These are phyloP conservation scores for Bipolaris gigantea DNA, from an alignment of 2,329 filamentous ascomycete genomes.

Conservation along the genomic window DNA sequence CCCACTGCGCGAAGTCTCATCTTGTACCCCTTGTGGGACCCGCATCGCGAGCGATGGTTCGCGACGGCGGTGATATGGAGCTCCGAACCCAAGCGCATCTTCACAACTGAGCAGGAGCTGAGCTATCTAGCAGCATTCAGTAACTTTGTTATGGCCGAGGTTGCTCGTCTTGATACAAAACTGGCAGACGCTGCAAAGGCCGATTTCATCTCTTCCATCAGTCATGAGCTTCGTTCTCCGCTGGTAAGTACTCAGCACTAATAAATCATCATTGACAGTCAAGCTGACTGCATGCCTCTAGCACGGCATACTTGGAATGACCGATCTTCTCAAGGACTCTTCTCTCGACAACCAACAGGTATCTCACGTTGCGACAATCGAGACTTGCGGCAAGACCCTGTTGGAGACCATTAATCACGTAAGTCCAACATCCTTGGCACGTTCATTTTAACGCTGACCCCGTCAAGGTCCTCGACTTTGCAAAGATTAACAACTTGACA, in stretches of 20 bases:
- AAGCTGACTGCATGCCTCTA: neutral
- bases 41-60: conserved; percentile 44
- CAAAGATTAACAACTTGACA: conserved; percentile 45
- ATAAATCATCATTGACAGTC: neutral
- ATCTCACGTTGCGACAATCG: conserved; percentile 41
- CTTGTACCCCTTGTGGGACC: conserved; percentile 47
- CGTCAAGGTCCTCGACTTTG: conserved; percentile 46
- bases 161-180: conserved; percentile 44
- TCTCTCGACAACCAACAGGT: conserved; percentile 47
- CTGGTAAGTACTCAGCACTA: conserved; percentile 33
- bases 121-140: conserved; percentile 45
- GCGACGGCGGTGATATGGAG: conserved; percentile 45
- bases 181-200: conserved; percentile 54
- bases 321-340: conserved; percentile 40
- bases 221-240: conserved; percentile 63
- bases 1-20: conserved; percentile 44
- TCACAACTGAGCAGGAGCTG: conserved; percentile 44
- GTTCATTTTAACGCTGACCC: neutral
- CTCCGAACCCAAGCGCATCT: conserved; percentile 42
- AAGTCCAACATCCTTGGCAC: neutral
- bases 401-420: conserved; percentile 49
- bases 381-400: conserved; percentile 46
- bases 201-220: conserved; percentile 62
- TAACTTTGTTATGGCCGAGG: conserved; percentile 46
- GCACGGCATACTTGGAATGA: conserved; percentile 59